Base-by-base conservation (phyloP, 2,329 filamentous ascomycete genomes). In the Talaromyces pinophilus region DNA sequence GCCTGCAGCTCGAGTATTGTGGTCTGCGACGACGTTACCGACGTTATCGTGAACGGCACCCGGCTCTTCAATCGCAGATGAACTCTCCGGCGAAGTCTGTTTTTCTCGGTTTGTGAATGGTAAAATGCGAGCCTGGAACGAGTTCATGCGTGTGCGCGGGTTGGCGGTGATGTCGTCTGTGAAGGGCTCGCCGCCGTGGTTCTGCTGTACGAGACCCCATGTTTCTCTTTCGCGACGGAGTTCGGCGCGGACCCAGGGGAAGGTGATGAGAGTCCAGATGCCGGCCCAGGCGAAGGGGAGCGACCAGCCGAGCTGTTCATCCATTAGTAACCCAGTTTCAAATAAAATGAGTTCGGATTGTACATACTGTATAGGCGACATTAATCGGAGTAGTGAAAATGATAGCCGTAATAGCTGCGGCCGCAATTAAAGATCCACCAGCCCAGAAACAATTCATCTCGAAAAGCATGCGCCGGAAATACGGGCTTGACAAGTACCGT, bases 381-480 rank as follows among this genome's bases (percentile, higher is more conserved):
- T 80, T 76, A 68, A 82, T 73, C 0, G 79, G 76, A 5, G 83
- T 79, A 0, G 82, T 83, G 72, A 84, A 84, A 46, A 86, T 73
- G 2, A 85, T 77, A 0, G 79, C 80, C 11, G 84, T 80, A 17
- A 82, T 80, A 19, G 77, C 80, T 5, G 79, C 77, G 0, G 83
- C 83, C 50, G 77, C 78, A 5, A 83, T 61, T n/a, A 85, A 73
- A 1, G 81, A 79, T 0, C 84, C 84, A 13, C 83, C 79, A 0
- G 81, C 84, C 85, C 85, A 87, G 71, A 87, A 86, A 70, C 83
- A 82, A 67, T 86, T 86, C 74, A 86, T 80, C 61, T 81, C 78
- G 61, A 81, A 81, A 5, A 87, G 78, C 80, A 87, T 83, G 33
- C 78, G 78, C 54, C 85, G 78, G 70, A 88, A 87, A 63, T 81